phyloP scores from a whole-genome alignment of 345 rosid genomes.

The Populus davidiana region DNA sequence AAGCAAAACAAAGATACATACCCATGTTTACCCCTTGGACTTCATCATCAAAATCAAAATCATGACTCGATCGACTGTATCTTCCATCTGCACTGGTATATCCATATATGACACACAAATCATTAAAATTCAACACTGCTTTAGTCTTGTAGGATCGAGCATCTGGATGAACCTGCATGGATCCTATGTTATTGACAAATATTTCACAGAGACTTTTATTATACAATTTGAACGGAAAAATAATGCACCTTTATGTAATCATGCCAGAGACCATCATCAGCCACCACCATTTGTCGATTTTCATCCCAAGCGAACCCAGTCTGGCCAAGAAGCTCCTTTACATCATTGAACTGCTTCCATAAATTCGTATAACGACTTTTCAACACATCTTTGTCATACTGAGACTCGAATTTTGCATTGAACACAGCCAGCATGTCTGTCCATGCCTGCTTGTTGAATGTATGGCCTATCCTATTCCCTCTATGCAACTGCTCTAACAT shows the following conservation, averaged over 20 bases:
- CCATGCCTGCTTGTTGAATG: constrained; percentile 87
- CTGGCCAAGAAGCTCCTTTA: constrained; percentile 62
- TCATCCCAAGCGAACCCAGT: constrained; percentile 83
- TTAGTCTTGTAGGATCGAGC: constrained; percentile 68
- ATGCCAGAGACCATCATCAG: constrained; percentile 64
- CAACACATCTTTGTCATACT: constrained; percentile 75
- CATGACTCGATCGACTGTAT: constrained; percentile 88
- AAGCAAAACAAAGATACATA: constrained; percentile 23
- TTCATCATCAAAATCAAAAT: constrained; percentile 68
- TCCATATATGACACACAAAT: constrained; percentile 73
- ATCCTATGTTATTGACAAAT: constrained; percentile 17
- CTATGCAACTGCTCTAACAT: constrained; percentile 78
- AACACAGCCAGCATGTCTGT: constrained; percentile 60
- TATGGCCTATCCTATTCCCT: constrained; percentile 74
- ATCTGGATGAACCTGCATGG: constrained; percentile 65
- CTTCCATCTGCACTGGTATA: constrained; percentile 84
- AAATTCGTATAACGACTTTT: constrained; percentile 67
- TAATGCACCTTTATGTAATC: constrained; percentile 59
- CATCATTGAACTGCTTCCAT: constrained; percentile 80
- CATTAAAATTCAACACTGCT: constrained; percentile 58
- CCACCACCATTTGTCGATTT: constrained; percentile 60
- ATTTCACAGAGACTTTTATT: background rate
- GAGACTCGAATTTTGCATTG: constrained; percentile 67
- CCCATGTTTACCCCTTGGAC: constrained; percentile 49
- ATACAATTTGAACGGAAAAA: constrained; percentile 5